These are phyloP conservation scores for Saxophila tyrrhenica DNA, from an alignment of 495 filamentous ascomycete genomes.

Conservation along the genomic window DNA sequence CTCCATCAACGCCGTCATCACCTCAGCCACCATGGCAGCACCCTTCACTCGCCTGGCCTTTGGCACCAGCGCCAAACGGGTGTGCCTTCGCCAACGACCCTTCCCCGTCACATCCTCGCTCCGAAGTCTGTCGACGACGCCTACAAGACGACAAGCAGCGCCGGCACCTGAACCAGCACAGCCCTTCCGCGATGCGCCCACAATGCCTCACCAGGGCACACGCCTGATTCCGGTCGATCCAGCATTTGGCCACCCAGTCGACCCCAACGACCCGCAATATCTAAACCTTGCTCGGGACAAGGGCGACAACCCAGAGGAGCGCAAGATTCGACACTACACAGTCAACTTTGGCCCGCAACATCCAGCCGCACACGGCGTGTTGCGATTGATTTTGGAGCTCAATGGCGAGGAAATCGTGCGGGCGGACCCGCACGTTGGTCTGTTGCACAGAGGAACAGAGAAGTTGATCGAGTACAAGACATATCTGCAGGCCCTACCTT, in stretches of 20 bases:
- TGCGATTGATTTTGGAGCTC: slow-evolving; percentile 93
- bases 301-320: slow-evolving; percentile 44
- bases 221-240: slow-evolving; percentile 49
- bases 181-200: slow-evolving; percentile 15
- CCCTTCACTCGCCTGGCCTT: slow-evolving; percentile 49
- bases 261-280: slow-evolving; percentile 35
- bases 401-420: slow-evolving; percentile 97
- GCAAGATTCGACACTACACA: slow-evolving; percentile 97
- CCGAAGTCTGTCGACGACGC: slow-evolving; percentile 59
- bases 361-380: slow-evolving; percentile 95
- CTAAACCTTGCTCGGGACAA: slow-evolving; percentile 38
- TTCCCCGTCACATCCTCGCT: slow-evolving; percentile 16
- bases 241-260: slow-evolving; percentile 41
- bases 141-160: slow-evolving; percentile 50
- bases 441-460: slow-evolving; percentile 95
- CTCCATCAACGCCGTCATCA: slow-evolving; percentile 2
- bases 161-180: slow-evolving; percentile 37
- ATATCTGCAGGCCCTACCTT: slow-evolving; percentile 94
- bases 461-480: slow-evolving; percentile 99
- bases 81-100: slow-evolving; percentile 38
- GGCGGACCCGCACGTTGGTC: slow-evolving; percentile 89
- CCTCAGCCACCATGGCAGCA: slow-evolving; percentile 45
- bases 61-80: slow-evolving; percentile 52
- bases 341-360: slow-evolving; percentile 99
- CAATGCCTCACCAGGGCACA: slow-evolving; percentile 25